Evolutionary conservation across 495 filamentous ascomycete genomes (phyloP).

Genomic region (Tuber microsphaerosporum): DNA sequence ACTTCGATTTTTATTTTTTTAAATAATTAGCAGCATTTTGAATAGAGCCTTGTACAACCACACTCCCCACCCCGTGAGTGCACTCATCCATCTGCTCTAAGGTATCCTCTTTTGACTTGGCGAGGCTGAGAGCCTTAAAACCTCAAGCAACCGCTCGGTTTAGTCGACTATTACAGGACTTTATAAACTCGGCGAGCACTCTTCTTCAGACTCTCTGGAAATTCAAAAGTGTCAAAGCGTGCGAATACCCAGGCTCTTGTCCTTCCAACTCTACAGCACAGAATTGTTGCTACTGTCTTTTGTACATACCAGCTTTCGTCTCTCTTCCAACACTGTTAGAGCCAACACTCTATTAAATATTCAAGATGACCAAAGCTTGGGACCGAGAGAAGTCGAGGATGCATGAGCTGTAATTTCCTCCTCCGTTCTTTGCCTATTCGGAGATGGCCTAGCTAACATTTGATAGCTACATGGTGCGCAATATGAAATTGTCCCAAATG

Average conservation of each 20-base stretch:
- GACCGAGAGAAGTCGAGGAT: slow-evolving; percentile 39
- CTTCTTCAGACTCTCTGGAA: slow-evolving; percentile 13
- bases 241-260: slow-evolving; percentile 14
- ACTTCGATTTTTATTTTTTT: slow-evolving; percentile 13
- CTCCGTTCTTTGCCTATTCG: slow-evolving; percentile 8
- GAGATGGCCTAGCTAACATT: slow-evolving; percentile 17
- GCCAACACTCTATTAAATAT: slow-evolving; percentile 3
- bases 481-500: slow-evolving; percentile 37
- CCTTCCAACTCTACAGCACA: slow-evolving; percentile 23
- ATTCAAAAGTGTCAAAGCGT: slow-evolving; percentile 18
- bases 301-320: background rate
- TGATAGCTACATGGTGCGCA: slow-evolving; percentile 37
- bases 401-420: slow-evolving; percentile 35
- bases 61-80: slow-evolving; percentile 16
- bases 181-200: slow-evolving; percentile 31
- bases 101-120: slow-evolving; percentile 20
- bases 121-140: slow-evolving; percentile 34
- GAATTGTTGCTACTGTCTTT: slow-evolving; percentile 3
- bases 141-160: slow-evolving; percentile 3
- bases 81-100: slow-evolving; percentile 15
- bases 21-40: slow-evolving; percentile 29
- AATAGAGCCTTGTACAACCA: slow-evolving; percentile 38
- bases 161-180: slow-evolving; percentile 11
- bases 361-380: slow-evolving; percentile 40
- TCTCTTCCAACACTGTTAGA: background rate